Conservation (phyloP, 805 yeast species). For the Monosporozyma servazzii region DNA sequence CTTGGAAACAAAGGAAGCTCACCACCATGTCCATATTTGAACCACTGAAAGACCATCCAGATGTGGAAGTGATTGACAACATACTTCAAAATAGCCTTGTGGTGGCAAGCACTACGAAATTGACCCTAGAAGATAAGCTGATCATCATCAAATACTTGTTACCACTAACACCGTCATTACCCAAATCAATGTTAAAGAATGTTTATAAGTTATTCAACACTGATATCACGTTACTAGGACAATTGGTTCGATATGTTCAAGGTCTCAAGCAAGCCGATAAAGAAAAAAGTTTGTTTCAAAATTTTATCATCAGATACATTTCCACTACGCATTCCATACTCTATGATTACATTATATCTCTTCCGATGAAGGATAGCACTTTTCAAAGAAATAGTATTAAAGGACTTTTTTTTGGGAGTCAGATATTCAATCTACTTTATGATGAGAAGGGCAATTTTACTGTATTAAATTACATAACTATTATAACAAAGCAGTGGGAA, state of each 20-base stretch:
- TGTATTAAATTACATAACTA: slow-evolving; percentile 16
- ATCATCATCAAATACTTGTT: slow-evolving; percentile 11
- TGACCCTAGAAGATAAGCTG: slow-evolving; percentile 5
- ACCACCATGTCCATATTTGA: neutral
- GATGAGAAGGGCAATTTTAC: slow-evolving; percentile 5
- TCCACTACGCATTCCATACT: slow-evolving; percentile 7
- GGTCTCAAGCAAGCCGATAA: slow-evolving; percentile 5
- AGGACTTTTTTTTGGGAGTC: slow-evolving; percentile 27
- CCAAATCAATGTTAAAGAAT: neutral
- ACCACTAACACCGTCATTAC: slow-evolving; percentile 22
- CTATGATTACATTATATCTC: slow-evolving; percentile 7
- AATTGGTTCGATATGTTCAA: slow-evolving; percentile 12
- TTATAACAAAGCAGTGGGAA: slow-evolving; percentile 16
- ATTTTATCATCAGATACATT: slow-evolving; percentile 13
- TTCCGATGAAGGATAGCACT: neutral
- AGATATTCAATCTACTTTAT: slow-evolving; percentile 21
- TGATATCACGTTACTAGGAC: slow-evolving; percentile 14
- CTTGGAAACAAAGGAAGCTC: neutral
- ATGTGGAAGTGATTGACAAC: neutral
- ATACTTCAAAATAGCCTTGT: neutral
- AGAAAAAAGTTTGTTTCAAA: slow-evolving; percentile 6
- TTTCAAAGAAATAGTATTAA: slow-evolving; percentile 8
- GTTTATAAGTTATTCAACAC: slow-evolving; percentile 7
- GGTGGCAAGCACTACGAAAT: neutral
- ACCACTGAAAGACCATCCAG: neutral